Conservation (phyloP, 106 monocot genomes). For the Xerophyta viscosa region DNA sequence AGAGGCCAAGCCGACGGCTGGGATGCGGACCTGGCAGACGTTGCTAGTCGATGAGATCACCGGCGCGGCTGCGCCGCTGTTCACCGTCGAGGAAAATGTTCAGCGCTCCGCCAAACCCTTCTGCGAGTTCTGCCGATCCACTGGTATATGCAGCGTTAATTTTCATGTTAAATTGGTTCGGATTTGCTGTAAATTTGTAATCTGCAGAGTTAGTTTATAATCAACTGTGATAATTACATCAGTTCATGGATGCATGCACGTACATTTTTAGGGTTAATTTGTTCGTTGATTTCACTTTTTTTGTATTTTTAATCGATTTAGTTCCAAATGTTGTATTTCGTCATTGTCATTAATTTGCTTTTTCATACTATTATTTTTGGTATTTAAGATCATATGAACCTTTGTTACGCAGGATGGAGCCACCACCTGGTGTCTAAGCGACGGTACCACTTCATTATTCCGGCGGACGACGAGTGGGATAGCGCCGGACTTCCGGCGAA, state of each 20-base stretch:
- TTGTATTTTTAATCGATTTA: no score
- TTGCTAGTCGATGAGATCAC: slow-evolving; percentile 65
- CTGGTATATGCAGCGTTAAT: slow-evolving; percentile 38
- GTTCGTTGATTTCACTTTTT: no score
- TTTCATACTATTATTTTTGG: no score
- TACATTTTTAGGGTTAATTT: no score
- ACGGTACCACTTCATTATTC: slow-evolving; percentile 86
- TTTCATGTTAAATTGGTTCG: not conserved
- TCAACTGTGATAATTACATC: no score
- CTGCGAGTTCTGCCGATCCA: slow-evolving; percentile 76
- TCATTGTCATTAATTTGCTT: no score
- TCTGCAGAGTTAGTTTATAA: no score
- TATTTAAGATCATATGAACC: no score
- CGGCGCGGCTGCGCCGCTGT: slow-evolving; percentile 51
- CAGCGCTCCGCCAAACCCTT: slow-evolving; percentile 31
- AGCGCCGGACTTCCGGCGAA: slow-evolving; percentile 24
- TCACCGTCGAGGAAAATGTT: slow-evolving; percentile 67
- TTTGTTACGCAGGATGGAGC: slow-evolving; percentile 59
- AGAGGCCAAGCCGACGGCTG: slow-evolving; percentile 27
- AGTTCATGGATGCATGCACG: no score
- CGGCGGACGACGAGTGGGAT: slow-evolving; percentile 63
- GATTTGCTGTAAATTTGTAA: not conserved
- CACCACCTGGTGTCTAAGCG: slow-evolving; percentile 80
- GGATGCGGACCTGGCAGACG: slow-evolving; percentile 73
- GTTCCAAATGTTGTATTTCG: no score